Base-by-base conservation (phyloP, 192 early-diverging fungal genomes). In the Coemansia sp. region DNA sequence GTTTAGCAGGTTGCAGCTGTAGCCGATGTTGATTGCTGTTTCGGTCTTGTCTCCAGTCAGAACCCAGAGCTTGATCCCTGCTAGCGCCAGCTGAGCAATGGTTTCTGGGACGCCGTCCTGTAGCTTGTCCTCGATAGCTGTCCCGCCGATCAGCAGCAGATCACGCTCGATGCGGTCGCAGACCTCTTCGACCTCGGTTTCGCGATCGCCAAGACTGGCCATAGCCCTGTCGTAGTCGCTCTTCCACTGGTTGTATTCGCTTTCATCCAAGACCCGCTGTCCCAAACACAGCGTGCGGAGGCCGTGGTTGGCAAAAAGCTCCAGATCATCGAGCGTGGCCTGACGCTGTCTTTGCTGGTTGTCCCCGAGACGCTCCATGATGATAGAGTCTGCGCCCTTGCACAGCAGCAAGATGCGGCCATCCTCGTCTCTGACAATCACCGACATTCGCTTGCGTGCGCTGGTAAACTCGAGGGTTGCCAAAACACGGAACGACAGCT, bases 11-110 rank as follows among this genome's bases (percentile, higher is more conserved):
- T 96, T 96, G 84, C 94, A 95, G 15, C 95, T 92, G 64, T 93
- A 93, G 17, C 96, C 97, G 84, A 99, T 99, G 72, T 97, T 96
- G 75, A 99, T 97, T 2, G 97, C 97, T 0, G 97, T 99, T 69
- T 98, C 96, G 53, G 92, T 91, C 81, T 99, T 99, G 85, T 99
- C 96, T 18, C 95, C 97, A 0, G 97, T 99, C 64, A 98, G 84
- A 43, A 99, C 95, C 96, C 97, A 99, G 41, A 98, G 78, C 79
- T 96, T 95, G 69, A 98, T 93, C 18, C 95, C 95, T 0, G 96
- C 96, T 51, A 85, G 85, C 2, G 91, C 85, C 58, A 99, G 75
- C 35, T 89, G 88, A 2, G 90, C 89, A 67, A 99, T 98, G 48
- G 92, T 91, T 64, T 95, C 94, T 7, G 97, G 96, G 3, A 99